phyloP scores from a whole-genome alignment of 2,329 filamentous ascomycete species.

The Elsinoe ampelina region DNA sequence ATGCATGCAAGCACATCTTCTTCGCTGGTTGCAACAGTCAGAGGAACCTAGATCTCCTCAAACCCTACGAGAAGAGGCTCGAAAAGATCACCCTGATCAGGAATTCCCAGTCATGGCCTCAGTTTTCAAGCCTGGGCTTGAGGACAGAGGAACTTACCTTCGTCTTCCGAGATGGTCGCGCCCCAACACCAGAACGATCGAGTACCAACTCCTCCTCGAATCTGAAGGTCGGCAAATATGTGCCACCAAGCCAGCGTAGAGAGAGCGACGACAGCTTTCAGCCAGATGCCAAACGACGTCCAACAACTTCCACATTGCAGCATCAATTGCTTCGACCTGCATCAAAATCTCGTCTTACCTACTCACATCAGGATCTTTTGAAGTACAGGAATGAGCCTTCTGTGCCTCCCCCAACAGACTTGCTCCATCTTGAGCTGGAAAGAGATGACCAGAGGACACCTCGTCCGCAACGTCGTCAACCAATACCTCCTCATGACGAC shows the following conservation, averaged over 20 bases:
- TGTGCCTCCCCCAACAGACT: neutral
- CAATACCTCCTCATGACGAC: neutral
- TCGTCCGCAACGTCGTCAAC: conserved; percentile 23
- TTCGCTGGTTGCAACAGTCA: conserved; percentile 54
- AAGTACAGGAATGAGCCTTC: neutral
- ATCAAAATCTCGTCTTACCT: neutral
- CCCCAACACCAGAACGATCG: neutral
- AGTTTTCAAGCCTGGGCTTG: conserved; percentile 45
- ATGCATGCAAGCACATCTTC: conserved; percentile 55
- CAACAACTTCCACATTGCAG: neutral
- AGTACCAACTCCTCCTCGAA: conserved; percentile 1
- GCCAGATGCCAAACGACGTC: neutral
- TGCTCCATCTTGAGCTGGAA: no score
- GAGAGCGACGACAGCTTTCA: neutral
- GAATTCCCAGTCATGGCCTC: conserved; percentile 42
- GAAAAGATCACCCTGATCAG: conserved; percentile 47
- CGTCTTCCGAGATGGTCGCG: conserved; percentile 37
- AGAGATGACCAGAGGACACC: conserved; percentile 19
- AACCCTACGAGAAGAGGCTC: conserved; percentile 40
- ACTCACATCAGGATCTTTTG: neutral
- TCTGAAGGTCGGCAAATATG: neutral
- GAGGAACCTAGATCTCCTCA: conserved; percentile 36
- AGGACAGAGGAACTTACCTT: conserved; percentile 43
- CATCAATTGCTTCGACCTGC: neutral
- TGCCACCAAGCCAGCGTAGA: neutral